Conservation (phyloP, 2,329 filamentous ascomycete species). For the Xylariaceae sp. region DNA sequence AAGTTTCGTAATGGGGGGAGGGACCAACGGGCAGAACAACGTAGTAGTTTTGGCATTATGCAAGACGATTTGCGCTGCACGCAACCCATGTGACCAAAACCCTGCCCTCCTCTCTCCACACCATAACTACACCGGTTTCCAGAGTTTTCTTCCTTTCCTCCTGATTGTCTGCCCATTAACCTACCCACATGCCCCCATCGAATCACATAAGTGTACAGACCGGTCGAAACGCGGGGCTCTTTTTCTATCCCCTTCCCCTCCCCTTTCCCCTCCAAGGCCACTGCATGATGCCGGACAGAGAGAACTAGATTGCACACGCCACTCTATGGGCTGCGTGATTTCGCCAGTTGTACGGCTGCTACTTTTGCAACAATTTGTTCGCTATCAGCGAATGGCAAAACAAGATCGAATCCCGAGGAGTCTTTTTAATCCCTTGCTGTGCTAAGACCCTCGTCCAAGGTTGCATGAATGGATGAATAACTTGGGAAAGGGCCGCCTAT, state of each 20-base stretch:
- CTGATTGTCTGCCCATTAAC: neutral
- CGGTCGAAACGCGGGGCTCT: constrained; percentile 11
- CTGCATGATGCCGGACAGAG: constrained; percentile 13
- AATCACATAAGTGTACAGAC: constrained; percentile 13
- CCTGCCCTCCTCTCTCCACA: constrained; percentile 4
- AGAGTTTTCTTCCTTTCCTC: constrained; percentile 1
- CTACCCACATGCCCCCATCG: constrained; percentile 4
- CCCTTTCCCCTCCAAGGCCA: neutral
- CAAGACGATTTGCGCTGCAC: constrained; percentile 13
- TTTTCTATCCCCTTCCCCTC: neutral
- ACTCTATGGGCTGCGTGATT: constrained; percentile 8
- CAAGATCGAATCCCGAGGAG: constrained; percentile 8
- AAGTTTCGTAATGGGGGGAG: constrained; percentile 12
- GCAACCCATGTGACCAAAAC: constrained; percentile 20
- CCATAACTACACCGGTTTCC: constrained; percentile 18
- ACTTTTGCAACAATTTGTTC: constrained; percentile 2
- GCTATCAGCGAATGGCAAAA: constrained; percentile 6
- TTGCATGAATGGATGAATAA: constrained; percentile 9
- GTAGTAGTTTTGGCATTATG: neutral
- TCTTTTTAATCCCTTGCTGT: neutral
- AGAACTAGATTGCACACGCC: constrained; percentile 11
- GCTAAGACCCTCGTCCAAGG: constrained; percentile 11
- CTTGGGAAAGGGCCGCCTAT: neutral
- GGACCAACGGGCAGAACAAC: neutral
- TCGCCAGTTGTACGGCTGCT: neutral